Base-by-base conservation (phyloP, 352 stramenopile genomes). In the Phytophthora cryptogea region DNA sequence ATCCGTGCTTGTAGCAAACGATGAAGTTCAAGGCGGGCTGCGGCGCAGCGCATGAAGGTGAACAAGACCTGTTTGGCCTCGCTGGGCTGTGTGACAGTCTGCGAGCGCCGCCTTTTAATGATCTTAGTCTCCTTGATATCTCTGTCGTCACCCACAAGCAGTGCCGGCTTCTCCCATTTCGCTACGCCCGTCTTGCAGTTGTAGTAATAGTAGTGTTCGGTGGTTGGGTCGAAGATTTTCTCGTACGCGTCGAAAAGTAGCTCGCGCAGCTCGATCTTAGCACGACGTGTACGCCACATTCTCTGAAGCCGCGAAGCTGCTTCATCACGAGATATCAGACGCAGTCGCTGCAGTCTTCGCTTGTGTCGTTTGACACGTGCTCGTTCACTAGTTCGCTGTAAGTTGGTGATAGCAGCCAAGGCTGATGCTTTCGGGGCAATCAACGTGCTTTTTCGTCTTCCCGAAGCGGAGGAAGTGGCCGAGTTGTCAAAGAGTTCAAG, bases 141-240 rank as follows among this genome's bases (percentile, higher is more conserved):
- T 5, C 52, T 43, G n/a, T 61, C 66, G n/a, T 63, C 59, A 20
- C 33, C 17, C 39, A 59, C 5, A 17, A 91, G 62, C 28, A 90
- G 40, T 46, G 55, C 63, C 13, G 83, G 83, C 32, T 79, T 78
- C 40, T 86, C 76, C 80, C 83, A 92, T 39, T 80, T 81, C 16
- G 89, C 83, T 5, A 67, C 60, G 3, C 81, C 73, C 5, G 77
- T 94, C 27, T 78, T 81, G 30, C 63, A 78, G 74, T 94, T 94
- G 70, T 89, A 83, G 66, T 90, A 94, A 63, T 91, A 94, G 40
- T 66, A 90, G 41, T 86, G 68, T 4, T 78, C 59, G 9, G 76
- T 87, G 5, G 59, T 58, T 2, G 80, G 76, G 49, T 94, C 85
- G 28, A 74, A 92, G 26, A 93, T 81, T 47, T 88, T 85, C 68